Evolutionary conservation across 1,139 yeast genomes (phyloP), one percentile per base, ranked within the genome.

Genomic region (Suhomyces wounanorum): DNA sequence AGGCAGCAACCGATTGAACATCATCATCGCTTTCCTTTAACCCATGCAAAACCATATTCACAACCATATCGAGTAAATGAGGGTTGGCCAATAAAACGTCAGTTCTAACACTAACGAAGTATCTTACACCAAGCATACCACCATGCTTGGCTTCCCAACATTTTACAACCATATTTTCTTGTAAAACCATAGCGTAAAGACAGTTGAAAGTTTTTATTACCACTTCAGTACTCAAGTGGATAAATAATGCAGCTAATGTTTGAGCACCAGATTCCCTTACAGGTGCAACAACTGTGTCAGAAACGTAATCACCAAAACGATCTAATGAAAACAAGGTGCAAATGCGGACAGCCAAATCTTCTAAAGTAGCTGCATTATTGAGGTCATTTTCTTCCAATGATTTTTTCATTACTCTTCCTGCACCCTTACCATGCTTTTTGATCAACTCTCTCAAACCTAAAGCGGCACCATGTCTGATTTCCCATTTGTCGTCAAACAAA

Each of bases 71-170:
- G 38, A 90, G 70, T 44, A 92, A 72, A 39, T 79, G 79, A 1
- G 83, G 78, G 49, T 81, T 77, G 13, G 77, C 69, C 31, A 87
- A 73, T 31, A 95, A 72, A 25, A 91, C 80, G 56, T 89, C 96
- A 0, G 92, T 85, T 61, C 96, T 79, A 5, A 94, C 92, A 56
- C 96, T 87, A 4, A 92, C 99, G 60, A 94, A 85, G 68, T 95
- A 95, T 52, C 97, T 77, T 49, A 95, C 76, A 0, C 99, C 99
- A 25, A 95, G 79, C 86, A 95, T 85, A 44, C 99, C 99, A 56
- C 99, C 99, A 73, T 95, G 99, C 53, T 95, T 89, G 1, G 97
- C 98, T 66, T 95, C 98, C 99, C 99, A 95, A 50, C 87, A 80
- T 44, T 70, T 72, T 8, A 80, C 75, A 23, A 67, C 60, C 28